Evolutionary conservation across 2,329 filamentous ascomycete species (phyloP), one percentile per base, ranked within the genome.

Genomic region (Penicillium sp.): DNA sequence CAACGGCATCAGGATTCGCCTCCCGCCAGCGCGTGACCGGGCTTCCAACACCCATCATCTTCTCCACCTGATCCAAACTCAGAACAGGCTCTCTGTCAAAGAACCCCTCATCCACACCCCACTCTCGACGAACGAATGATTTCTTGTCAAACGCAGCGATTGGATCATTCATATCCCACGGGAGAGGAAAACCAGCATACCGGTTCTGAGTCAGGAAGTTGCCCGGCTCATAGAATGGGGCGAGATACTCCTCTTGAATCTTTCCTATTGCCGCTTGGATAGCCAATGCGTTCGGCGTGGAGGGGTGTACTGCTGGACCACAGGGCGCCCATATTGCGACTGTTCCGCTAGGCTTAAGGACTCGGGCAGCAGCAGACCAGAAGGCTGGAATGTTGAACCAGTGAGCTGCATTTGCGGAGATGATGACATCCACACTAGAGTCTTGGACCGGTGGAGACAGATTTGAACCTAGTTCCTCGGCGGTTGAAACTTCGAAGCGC

Each of bases 321-420:
- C 73, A 74, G 3, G 67, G 69, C 0, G 71, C 71, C 81, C 82
- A 86, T 1, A 86, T 55, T 0, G 82, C 82, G 0, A 86, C 78
- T 3, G 76, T 84, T 26, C 83, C 84, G 14, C 79, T 79, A 0
- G 82, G 80, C 58, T 76, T 79, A 5, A 86, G 70, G 1, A 80
- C 69, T 11, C 70, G 70, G 0, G 78, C 79, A 0, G 81, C 83
- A 0, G 71, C 68, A 2, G 59, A 46, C 77, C 81, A 86, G 70
- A 86, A 85, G 0, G 53, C 52, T 0, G 71, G 61, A 75, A 85
- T 77, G 61, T 86, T 76, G 70, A 86, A 85, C 84, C 84, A 86
- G 68, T 86, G 84, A 0, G 81, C 81, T 60, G 81, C 79, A 4
- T 75, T 82, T 0, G 79, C 79, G 8, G 77, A 77, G 0, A 75